Evolutionary conservation across 805 yeast species (phyloP), one percentile per base, ranked within the genome.

Genomic region (Myxozyma lipomycoides): DNA sequence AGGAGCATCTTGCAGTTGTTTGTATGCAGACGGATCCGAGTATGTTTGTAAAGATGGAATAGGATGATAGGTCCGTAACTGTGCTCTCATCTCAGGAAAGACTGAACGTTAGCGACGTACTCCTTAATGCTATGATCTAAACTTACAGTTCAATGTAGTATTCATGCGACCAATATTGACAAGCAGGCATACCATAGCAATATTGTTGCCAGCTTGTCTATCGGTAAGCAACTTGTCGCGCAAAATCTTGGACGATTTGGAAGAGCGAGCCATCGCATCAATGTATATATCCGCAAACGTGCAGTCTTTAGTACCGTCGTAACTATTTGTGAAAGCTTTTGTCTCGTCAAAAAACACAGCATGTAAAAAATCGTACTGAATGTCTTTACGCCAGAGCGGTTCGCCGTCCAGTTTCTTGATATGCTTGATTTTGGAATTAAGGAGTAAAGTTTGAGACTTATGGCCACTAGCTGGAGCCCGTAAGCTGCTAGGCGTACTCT

Each of bases 11-110:
- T 91, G 98, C 36, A 91, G 73, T 50, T 88, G 93, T 64, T 85
- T 87, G 41, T 82, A 82, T 40, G 78, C 77, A 12, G 74, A 66
- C 41, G 69, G 69, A 46, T 74, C 78, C 17, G 83, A 75, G 51
- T 78, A 79, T 2, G 84, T 81, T 65, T 91, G 97, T 39, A 91
- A 72, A 9, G 89, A 81, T 0, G 98, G 98, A 30, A 91, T 87
- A 10, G 95, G 85, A 69, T 91, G 97, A 65, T 86, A 91, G 0
- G 97, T 90, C 62, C 98, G 76, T 56, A 91, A 74, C 59, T 89
- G 91, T 0, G 96, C 87, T 61, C 88, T 83, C 98, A 91, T 91
- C 63, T 89, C 97, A 21, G 95, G 87, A 49, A 88, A 95, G 64
- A 91, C 59, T 55, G 24, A 3, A 6, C 22, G 3, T 10, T 26